Evolutionary conservation across 441 rosid species (phyloP), one percentile per base, ranked within the genome.

Genomic region (Biscutella laevigata): DNA sequence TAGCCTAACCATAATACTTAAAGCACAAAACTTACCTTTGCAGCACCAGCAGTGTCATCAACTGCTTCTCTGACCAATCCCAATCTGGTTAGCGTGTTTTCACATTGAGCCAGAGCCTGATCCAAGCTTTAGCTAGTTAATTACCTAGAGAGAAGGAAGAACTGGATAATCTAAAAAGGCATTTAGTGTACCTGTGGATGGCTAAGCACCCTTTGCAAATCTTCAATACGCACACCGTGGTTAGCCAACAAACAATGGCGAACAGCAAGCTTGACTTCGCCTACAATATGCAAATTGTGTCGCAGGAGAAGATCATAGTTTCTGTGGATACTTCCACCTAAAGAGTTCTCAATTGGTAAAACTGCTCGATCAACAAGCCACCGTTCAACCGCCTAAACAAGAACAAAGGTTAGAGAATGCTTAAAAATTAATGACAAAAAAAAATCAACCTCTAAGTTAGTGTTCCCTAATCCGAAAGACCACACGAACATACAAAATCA

Each of bases 91-190:
- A 92, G 71, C 2, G 97, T 88, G 71, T 79, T 67, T 66, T 92
- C 99, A 38, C 99, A 92, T 61, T 92, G 99, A 27, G 97, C 86
- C 21, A 92, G 99, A 57, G 97, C 97, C 99, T 92, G 80, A 63
- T 63, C 71, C 44, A 35, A n/a, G n/a, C n/a, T n/a, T n/a, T n/a
- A n/a, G n/a, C n/a, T n/a, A n/a, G n/a, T n/a, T n/a, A n/a, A n/a
- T n/a, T n/a, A n/a, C 25, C 25, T 22, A 4, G 25, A 22, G 25
- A 22, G 25, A 22, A 22, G 25, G 25, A 22, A 22, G 25, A 39
- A 35, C 10, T 5, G 28, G 6, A 49, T 38, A 4, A 39, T 20
- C 46, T 39, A 41, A 9, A 38, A 48, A 43, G 36, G 13, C 8
- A 26, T 11, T 60, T 10, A 22, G 37, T 26, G 37, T 68, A 86